These are phyloP conservation scores for Pterulicium gracile DNA, from an alignment of 1,284 basidiomycete genomes.

Conservation along the genomic window DNA sequence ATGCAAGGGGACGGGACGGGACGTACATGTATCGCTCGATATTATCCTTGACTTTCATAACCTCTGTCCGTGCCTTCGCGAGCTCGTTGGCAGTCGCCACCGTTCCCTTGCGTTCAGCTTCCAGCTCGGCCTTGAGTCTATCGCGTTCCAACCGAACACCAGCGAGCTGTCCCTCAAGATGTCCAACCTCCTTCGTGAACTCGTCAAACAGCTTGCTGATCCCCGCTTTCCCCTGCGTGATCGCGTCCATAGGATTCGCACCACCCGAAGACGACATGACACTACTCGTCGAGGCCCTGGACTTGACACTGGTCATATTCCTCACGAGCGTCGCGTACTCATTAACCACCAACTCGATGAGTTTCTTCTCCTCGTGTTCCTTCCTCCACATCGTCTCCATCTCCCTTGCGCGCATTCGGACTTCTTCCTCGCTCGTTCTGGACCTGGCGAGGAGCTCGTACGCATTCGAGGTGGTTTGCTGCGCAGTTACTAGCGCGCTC, in stretches of 20 bases:
- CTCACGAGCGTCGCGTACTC: conserved; percentile 66
- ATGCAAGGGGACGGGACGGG: background rate
- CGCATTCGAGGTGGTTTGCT: conserved; percentile 18
- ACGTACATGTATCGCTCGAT: conserved; percentile 78
- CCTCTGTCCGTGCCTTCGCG: conserved; percentile 35
- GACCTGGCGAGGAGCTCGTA: conserved; percentile 39
- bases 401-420: conserved; percentile 33
- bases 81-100: conserved; percentile 34
- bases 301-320: conserved; percentile 37
- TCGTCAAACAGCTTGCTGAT: conserved; percentile 40
- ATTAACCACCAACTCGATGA: conserved; percentile 51
- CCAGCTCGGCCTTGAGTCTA: conserved; percentile 27
- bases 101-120: conserved; percentile 33
- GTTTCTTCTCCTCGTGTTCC: conserved; percentile 44
- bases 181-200: conserved; percentile 36
- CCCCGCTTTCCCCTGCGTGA: conserved; percentile 36
- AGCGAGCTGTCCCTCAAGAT: conserved; percentile 34
- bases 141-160: conserved; percentile 35
- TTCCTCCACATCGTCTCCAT: conserved; percentile 29
- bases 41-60: conserved; percentile 56
- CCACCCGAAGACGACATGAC: background rate
- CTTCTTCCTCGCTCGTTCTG: conserved; percentile 40
- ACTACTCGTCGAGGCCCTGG: conserved; percentile 6
- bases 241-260: conserved; percentile 24
- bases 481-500: background rate